phyloP scores from a whole-genome alignment of 2,329 filamentous ascomycete species.

The Exophiala sideris region DNA sequence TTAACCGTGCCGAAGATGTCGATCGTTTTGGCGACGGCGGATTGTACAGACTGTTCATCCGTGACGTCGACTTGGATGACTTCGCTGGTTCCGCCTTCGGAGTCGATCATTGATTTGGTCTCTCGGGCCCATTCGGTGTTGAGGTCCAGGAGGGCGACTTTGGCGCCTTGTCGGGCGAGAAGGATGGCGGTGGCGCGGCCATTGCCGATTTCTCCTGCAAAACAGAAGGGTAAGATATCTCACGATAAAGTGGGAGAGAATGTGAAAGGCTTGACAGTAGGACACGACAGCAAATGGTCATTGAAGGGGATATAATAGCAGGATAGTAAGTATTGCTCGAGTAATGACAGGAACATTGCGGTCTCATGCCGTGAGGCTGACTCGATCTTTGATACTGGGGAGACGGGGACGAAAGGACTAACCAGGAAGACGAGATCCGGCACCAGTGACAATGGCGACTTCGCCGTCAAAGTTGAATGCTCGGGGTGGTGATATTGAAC shows the following conservation, averaged over 20 bases:
- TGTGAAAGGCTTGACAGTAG: no score
- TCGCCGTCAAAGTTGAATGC: conserved; percentile 9
- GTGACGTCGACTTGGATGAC: conserved; percentile 11
- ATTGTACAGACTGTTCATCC: not conserved
- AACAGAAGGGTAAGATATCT: not conserved
- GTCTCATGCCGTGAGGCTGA: not conserved
- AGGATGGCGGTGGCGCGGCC: conserved; percentile 13
- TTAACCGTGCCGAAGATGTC: conserved; percentile 6
- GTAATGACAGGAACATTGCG: not conserved
- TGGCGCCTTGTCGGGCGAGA: conserved; percentile 9
- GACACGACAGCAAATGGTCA: no score
- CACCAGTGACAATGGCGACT: conserved; percentile 10
- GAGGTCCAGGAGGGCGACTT: conserved; percentile 7
- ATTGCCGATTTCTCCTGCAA: conserved; percentile 6
- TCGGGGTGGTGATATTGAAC: not conserved
- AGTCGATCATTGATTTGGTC: conserved; percentile 11
- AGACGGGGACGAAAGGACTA: not conserved
- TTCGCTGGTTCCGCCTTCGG: not conserved
- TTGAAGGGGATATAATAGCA: not conserved
- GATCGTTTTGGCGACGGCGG: conserved; percentile 7
- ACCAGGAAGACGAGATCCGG: conserved; percentile 5
- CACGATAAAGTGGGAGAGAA: no score
- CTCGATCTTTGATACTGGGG: no score
- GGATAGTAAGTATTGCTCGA: not conserved
- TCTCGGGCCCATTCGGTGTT: conserved; percentile 4